A percentile compares a stretch with the other conserved stretches of the same genome.
These are phyloP conservation scores for Paramecium biaurelia DNA, from an alignment of 73 alveolate species.

Conservation along the genomic window DNA sequence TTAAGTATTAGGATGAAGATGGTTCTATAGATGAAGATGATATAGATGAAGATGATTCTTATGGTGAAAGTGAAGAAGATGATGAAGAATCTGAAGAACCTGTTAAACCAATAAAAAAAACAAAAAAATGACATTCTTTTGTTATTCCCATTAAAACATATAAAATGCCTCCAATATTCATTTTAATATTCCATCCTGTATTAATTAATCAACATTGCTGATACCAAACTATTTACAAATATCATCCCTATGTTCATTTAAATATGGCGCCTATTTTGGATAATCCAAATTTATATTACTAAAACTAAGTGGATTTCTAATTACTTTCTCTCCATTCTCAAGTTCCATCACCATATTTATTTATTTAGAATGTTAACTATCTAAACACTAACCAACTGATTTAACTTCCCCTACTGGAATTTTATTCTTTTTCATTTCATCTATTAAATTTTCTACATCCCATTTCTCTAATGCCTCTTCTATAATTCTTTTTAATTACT, in stretches of 20 bases:
- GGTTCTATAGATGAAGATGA: background rate
- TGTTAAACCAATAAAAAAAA: background rate
- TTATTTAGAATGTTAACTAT: conserved; percentile 23
- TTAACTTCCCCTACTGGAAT: conserved; percentile 74
- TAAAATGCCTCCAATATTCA: background rate
- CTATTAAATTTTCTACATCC: conserved; percentile 61
- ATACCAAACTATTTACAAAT: conserved; percentile 46
- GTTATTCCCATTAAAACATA: background rate
- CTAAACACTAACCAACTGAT: conserved; percentile 61
- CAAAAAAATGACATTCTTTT: background rate
- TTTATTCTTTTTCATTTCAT: conserved; percentile 40
- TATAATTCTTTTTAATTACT: conserved; percentile 54
- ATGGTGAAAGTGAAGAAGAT: background rate
- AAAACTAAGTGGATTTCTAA: conserved; percentile 57
- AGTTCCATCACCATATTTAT: conserved; percentile 38
- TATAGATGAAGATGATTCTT: background rate
- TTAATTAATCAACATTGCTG: background rate
- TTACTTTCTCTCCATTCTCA: conserved; percentile 59
- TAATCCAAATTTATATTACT: conserved; percentile 55
- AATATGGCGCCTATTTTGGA: conserved; percentile 68
- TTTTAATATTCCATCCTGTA: conserved; percentile 1
- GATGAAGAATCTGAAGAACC: conserved; percentile 23
- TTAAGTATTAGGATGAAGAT: background rate
- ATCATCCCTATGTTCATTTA: conserved; percentile 73
- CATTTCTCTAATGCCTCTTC: conserved; percentile 52